Evolutionary conservation across 345 rosid species (phyloP).

Genomic region (Carallia brachiata): DNA sequence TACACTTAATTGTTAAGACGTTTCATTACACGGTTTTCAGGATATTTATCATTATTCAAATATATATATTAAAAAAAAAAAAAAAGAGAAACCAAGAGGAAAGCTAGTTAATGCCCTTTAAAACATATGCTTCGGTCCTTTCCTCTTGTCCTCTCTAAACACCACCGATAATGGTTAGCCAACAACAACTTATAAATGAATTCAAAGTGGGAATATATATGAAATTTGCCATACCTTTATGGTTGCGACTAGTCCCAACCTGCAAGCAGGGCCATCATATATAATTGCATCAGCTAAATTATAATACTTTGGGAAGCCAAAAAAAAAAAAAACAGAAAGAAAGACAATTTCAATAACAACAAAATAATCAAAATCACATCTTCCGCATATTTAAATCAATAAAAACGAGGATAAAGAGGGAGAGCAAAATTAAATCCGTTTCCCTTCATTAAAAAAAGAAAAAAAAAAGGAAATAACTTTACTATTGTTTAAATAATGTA

Average conservation of each 20-base stretch:
- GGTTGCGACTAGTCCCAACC: conserved; percentile 50
- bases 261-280: conserved; percentile 21
- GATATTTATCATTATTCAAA: too few relatives aligned
- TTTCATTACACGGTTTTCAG: too few relatives aligned
- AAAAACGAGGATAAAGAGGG: neutral
- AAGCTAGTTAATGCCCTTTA: neutral
- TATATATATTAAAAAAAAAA: too few relatives aligned
- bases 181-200: neutral
- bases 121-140: neutral
- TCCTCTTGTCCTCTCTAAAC: neutral
- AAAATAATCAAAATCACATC: neutral
- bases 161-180: neutral
- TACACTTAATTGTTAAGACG: too few relatives aligned
- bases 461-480: neutral
- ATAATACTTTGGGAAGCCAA: neutral
- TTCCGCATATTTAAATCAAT: neutral
- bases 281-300: conserved; percentile 11
- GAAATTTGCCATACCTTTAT: conserved; percentile 34
- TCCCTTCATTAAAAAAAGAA: neutral
- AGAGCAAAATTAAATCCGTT: too few relatives aligned
- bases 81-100: neutral
- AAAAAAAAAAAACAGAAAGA: neutral
- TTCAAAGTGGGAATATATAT: neutral
- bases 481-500: too few relatives aligned
- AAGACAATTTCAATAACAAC: neutral